These are phyloP conservation scores for Immersiella caudata DNA, from an alignment of 495 filamentous ascomycete genomes.

Conservation along the genomic window DNA sequence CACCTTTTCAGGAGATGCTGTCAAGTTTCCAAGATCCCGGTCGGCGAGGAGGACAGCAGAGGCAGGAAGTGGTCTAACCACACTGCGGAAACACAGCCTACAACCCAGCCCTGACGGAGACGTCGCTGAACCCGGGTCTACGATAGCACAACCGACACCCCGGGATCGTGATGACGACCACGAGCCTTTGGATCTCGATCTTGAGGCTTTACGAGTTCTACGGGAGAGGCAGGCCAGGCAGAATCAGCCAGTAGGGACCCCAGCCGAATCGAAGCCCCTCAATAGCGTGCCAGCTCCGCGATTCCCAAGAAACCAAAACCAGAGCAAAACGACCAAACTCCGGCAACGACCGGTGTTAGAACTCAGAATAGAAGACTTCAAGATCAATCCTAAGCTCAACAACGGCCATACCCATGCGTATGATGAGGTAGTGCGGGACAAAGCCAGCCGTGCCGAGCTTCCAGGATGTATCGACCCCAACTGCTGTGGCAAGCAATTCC, in stretches of 20 bases:
- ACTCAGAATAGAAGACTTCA: slow-evolving; percentile 72
- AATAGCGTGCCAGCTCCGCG: slow-evolving; percentile 11
- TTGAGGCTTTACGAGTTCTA: slow-evolving; percentile 7
- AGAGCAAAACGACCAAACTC: slow-evolving; percentile 44
- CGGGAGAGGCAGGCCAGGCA: neutral
- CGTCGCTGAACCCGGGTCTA: neutral
- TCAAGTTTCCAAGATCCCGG: neutral
- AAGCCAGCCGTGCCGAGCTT: slow-evolving; percentile 72
- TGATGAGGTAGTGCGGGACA: slow-evolving; percentile 71
- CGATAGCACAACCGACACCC: neutral
- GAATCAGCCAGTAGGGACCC: neutral
- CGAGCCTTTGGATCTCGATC: slow-evolving; percentile 9
- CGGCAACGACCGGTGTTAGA: slow-evolving; percentile 56
- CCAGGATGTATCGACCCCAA: slow-evolving; percentile 74
- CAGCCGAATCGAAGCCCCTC: neutral
- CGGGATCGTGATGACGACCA: neutral
- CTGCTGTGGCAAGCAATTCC: slow-evolving; percentile 77
- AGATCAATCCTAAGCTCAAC: slow-evolving; percentile 75
- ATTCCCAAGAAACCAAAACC: neutral
- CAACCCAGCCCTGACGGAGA: neutral
- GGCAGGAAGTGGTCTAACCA: neutral
- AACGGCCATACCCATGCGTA: slow-evolving; percentile 75
- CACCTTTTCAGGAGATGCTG: neutral
- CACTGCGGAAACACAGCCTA: neutral
- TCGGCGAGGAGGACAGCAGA: neutral